A percentile compares a stretch with the other conserved stretches of the same genome.
These are phyloP conservation scores for Sanghuangporus weigelae DNA, from an alignment of 1,284 basidiomycete genomes.

Conservation along the genomic window DNA sequence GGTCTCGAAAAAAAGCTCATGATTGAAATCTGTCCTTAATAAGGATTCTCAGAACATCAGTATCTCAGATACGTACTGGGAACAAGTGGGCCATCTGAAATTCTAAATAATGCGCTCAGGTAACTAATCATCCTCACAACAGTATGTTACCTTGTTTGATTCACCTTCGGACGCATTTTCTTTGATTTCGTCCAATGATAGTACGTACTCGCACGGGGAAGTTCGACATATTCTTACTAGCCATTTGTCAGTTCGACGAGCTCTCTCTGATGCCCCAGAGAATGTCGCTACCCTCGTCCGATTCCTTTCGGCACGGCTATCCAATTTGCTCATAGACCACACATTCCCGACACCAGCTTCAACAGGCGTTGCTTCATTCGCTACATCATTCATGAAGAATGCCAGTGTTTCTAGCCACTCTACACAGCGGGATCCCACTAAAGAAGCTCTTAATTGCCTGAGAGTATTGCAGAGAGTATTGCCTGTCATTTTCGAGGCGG, in stretches of 20 bases:
- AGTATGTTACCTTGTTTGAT: conserved; percentile 84
- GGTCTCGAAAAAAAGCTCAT: background rate
- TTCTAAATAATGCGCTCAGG: background rate
- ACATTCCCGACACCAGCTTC: conserved; percentile 66
- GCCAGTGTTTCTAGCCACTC: conserved; percentile 22
- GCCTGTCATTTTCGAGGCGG: conserved; percentile 81
- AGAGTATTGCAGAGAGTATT: conserved; percentile 83
- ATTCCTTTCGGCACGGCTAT: conserved; percentile 70
- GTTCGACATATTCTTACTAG: conserved; percentile 7
- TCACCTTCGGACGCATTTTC: conserved; percentile 85
- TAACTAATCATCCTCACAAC: conserved; percentile 18
- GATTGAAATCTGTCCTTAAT: background rate
- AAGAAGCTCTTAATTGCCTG: conserved; percentile 84
- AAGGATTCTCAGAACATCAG: conserved; percentile 55
- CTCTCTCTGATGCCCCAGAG: conserved; percentile 74
- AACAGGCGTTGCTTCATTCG: conserved; percentile 58
- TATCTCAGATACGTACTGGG: conserved; percentile 75
- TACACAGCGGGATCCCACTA: conserved; percentile 62
- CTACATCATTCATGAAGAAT: conserved; percentile 61
- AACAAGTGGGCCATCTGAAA: conserved; percentile 51
- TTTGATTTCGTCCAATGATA: conserved; percentile 79
- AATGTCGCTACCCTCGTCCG: conserved; percentile 81
- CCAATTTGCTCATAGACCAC: conserved; percentile 76
- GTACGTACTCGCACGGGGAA: conserved; percentile 40
- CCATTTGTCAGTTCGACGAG: conserved; percentile 59